Percentiles rank a stretch among this genome's conserved stretches.
Conservation (phyloP, 2,329 filamentous ascomycete species). For the Samsoniella hepiali region DNA sequence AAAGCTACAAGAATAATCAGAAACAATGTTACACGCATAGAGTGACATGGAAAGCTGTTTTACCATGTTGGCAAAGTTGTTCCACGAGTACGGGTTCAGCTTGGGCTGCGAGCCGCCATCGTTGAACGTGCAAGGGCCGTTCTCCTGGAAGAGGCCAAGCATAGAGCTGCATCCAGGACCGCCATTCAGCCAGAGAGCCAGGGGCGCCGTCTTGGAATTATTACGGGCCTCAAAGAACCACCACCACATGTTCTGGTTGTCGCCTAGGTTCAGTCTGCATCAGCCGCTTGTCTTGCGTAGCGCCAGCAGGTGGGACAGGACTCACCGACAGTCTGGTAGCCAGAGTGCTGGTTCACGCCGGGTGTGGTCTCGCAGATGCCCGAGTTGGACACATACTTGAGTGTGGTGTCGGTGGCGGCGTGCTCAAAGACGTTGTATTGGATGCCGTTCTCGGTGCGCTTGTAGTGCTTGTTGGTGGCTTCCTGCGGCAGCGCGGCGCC, state of each 20-base stretch:
- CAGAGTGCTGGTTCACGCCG: slow-evolving; percentile 19
- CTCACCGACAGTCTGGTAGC: slow-evolving; percentile 18
- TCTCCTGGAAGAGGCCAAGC: slow-evolving; percentile 41
- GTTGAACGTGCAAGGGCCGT: slow-evolving; percentile 44
- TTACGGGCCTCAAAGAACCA: slow-evolving; percentile 38
- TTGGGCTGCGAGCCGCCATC: slow-evolving; percentile 35
- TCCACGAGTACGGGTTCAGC: slow-evolving; percentile 43
- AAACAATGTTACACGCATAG: no score
- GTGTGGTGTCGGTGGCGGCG: slow-evolving; percentile 40
- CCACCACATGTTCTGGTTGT: slow-evolving; percentile 41
- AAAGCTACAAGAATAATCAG: slow-evolving; percentile 17
- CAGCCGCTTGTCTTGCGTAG: neutral
- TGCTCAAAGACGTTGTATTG: slow-evolving; percentile 48
- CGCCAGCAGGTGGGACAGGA: slow-evolving; percentile 37
- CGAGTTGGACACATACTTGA: slow-evolving; percentile 50
- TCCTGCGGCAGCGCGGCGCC: slow-evolving; percentile 4
- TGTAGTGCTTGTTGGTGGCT: slow-evolving; percentile 21
- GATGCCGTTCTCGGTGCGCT: slow-evolving; percentile 19
- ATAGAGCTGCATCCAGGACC: slow-evolving; percentile 40
- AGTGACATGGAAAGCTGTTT: slow-evolving; percentile 24
- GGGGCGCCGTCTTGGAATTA: slow-evolving; percentile 24
- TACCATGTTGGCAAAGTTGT: slow-evolving; percentile 41
- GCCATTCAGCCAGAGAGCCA: slow-evolving; percentile 42
- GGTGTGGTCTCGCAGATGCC: slow-evolving; percentile 22
- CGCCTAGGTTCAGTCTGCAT: neutral